phyloP scores from a whole-genome alignment of 768 basidiomycete genomes.

The Lanmaoa pseudosensibilis region DNA sequence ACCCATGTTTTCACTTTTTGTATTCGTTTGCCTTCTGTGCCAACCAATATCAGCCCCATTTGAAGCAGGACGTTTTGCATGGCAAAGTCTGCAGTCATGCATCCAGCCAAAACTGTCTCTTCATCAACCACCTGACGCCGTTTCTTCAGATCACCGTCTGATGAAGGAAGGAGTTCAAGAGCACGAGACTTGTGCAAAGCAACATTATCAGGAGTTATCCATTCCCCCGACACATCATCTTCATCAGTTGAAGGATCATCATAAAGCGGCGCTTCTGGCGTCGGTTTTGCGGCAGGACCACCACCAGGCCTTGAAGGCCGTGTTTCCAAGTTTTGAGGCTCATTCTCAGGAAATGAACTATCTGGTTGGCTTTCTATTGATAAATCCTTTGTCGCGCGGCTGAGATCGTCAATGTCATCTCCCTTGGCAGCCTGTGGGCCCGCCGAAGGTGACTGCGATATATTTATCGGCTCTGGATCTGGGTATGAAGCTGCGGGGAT shows the following conservation, averaged over 20 bases:
- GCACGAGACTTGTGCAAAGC: slow-evolving; percentile 83
- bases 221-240: slow-evolving; percentile 89
- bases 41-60: slow-evolving; percentile 88
- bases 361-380: slow-evolving; percentile 17
- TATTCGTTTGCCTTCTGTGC: slow-evolving; percentile 88
- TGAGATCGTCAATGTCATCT: slow-evolving; percentile 12
- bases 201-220: slow-evolving; percentile 94
- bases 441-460: not conserved
- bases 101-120: slow-evolving; percentile 63
- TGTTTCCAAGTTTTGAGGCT: slow-evolving; percentile 38
- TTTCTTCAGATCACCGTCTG: slow-evolving; percentile 31
- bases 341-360: not conserved
- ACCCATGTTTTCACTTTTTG: slow-evolving; percentile 94
- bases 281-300: slow-evolving; percentile 8
- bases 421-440: not conserved
- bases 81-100: slow-evolving; percentile 98
- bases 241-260: slow-evolving; percentile 74
- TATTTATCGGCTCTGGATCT: not conserved
- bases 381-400: slow-evolving; percentile 5
- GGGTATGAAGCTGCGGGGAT: not conserved
- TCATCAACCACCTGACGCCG: slow-evolving; percentile 38
- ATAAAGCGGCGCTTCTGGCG: slow-evolving; percentile 44
- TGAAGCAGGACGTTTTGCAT: slow-evolving; percentile 98
- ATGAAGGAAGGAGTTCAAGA: slow-evolving; percentile 73
- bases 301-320: slow-evolving; percentile 18